A percentile compares a stretch with the other conserved stretches of the same genome.
phyloP scores from a whole-genome alignment of 1,284 basidiomycete species.

The Ceratobasidium sp. region DNA sequence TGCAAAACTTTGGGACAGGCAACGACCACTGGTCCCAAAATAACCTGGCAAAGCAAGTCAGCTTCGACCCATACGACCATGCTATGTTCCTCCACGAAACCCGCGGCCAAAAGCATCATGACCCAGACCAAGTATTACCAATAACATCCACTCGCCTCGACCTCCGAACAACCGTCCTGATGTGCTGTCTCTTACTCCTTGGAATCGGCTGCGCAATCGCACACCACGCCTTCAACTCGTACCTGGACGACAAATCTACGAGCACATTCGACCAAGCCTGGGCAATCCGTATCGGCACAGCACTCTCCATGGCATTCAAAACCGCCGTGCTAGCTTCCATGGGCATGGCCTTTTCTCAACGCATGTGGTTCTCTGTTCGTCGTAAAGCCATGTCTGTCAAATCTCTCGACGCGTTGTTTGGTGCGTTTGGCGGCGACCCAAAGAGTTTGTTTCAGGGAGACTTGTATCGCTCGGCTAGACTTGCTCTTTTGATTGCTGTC shows the following conservation, averaged over 20 bases:
- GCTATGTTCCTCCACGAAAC: constrained; percentile 4
- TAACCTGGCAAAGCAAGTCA: constrained; percentile 12
- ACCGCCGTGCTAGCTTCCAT: constrained; percentile 37
- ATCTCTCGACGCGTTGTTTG: constrained; percentile 32
- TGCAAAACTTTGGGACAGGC: neutral
- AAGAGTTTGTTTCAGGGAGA: constrained; percentile 34
- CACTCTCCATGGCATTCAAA: constrained; percentile 37
- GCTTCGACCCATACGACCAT: constrained; percentile 23
- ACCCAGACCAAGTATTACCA: neutral
- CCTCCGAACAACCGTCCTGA: constrained; percentile 29
- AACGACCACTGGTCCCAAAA: neutral
- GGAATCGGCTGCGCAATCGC: constrained; percentile 32
- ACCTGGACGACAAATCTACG: constrained; percentile 27
- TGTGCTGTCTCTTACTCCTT: constrained; percentile 26
- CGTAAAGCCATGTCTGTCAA: constrained; percentile 19
- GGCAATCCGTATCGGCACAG: constrained; percentile 41
- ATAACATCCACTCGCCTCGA: constrained; percentile 16
- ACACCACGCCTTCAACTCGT: constrained; percentile 38
- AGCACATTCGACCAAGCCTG: constrained; percentile 40
- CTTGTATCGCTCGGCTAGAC: constrained; percentile 37
- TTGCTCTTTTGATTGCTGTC: constrained; percentile 31
- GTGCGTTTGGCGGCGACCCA: constrained; percentile 33
- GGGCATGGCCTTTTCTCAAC: constrained; percentile 37
- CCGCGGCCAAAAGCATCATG: neutral
- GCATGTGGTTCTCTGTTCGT: constrained; percentile 29